Evolutionary conservation across 1,284 basidiomycete genomes (phyloP), one percentile per base, ranked within the genome.

Genomic region (Clitocybe nebularis): DNA sequence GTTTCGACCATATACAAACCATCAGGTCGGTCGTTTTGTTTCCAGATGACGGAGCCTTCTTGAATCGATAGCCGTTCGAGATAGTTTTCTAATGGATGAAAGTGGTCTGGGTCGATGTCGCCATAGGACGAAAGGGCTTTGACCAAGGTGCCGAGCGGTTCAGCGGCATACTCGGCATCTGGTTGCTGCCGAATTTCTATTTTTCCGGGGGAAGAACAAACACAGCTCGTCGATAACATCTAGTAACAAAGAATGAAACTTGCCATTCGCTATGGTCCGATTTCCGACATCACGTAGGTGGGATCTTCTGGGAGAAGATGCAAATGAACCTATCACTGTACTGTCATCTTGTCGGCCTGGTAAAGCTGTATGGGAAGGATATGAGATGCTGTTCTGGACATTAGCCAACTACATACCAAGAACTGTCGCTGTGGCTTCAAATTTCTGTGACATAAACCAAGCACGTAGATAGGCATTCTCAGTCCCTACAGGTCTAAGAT

Each of bases 1-100:
- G 80, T 74, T 54, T 95, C 84, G 52, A 96, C 83, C 50, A 96
- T 71, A 64, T 93, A 96, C 11, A 93, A 62, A 5, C 88, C 91
- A 58, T 95, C 88, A 0, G 93, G 74, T 0, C 62, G 56, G 33
- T 93, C 89, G 16, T 77, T 81, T 44, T 84, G 83, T 5, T 64
- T 69, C 89, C 91, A 98, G 0, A 98, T 71, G 0, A 84, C 68
- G 21, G 75, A 66, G 0, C 82, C 89, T 4, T 74, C 69, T 0
- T 75, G 64, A 0, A 87, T 59, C 2, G 73, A 60, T 14, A 84
- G 62, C 6, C 79, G 79, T 38, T 79, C 71, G 52, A 99, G 84
- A 65, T 91, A 94, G 0, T 78, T 71, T 0, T 74, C 64, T 23
- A 98, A 79, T 0, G 74, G 72, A 1, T 62, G 61, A 58, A 83